Conservation (phyloP, 768 basidiomycete genomes). For the Termitomyces sp. region DNA sequence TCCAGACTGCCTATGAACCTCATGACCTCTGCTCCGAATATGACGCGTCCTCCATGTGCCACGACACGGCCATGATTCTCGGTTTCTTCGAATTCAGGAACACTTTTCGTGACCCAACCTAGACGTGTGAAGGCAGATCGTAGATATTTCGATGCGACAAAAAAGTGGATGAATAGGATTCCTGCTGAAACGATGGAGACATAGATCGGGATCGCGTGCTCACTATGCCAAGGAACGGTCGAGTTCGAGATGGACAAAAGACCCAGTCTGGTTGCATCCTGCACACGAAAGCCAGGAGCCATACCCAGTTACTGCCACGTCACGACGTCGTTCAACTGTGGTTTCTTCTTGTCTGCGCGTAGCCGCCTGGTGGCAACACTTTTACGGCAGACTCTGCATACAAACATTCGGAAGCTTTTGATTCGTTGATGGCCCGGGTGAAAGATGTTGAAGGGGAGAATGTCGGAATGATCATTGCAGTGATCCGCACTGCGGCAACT, state of each 20-base stretch:
- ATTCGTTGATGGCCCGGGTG: no score
- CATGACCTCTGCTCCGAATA: constrained; percentile 6
- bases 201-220: constrained; percentile 11
- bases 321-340: no score
- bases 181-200: constrained; percentile 3
- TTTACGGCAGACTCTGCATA: no score
- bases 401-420: no score
- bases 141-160: background rate
- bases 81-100: background rate
- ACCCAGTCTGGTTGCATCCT: background rate
- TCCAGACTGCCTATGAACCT: constrained; percentile 10
- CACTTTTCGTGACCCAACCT: background rate
- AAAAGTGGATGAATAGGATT: background rate
- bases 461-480: no score
- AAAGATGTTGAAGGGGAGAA: no score
- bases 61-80: background rate
- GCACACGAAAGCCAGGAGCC: background rate
- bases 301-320: background rate
- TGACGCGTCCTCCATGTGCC: constrained; percentile 12
- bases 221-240: constrained; percentile 2
- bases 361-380: no score
- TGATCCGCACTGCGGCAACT: no score
- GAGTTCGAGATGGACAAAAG: background rate
- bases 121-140: background rate
- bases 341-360: no score